Evolutionary conservation across 306 rosid genomes (phyloP).

Genomic region (Fagus sylvatica): DNA sequence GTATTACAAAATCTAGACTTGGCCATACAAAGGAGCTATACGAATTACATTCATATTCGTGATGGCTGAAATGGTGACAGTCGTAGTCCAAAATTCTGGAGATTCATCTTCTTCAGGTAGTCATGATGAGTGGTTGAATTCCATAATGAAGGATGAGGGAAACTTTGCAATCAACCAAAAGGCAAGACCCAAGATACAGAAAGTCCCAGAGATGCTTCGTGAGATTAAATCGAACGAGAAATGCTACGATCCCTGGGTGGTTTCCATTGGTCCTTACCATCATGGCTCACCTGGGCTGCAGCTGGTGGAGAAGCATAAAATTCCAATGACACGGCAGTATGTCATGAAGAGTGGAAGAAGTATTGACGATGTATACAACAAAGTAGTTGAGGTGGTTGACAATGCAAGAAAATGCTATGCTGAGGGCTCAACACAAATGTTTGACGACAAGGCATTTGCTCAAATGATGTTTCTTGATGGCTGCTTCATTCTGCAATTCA

Average conservation of each 20-base stretch:
- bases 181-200: not conserved
- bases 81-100: not conserved
- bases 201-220: not conserved
- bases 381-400: not conserved
- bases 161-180: not conserved
- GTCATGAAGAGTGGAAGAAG: not conserved
- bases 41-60: too few relatives aligned
- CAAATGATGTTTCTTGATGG: slow-evolving; percentile 7
- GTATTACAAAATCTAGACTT: not conserved
- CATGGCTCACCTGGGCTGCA: not conserved
- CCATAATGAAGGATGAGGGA: not conserved
- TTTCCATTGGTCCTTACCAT: slow-evolving; percentile 2
- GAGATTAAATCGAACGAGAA: not conserved
- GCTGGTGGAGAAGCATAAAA: not conserved
- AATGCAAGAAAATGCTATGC: not conserved
- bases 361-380: not conserved
- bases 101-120: not conserved
- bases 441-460: not conserved
- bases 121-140: not conserved
- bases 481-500: not conserved
- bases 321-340: not conserved
- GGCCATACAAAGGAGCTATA: not conserved
- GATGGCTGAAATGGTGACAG: not conserved
- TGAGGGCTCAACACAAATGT: not conserved
- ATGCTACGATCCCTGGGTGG: not conserved